Evolutionary conservation across 306 rosid species (phyloP), one percentile per base, ranked within the genome.

Genomic region (Begonia masoniana): DNA sequence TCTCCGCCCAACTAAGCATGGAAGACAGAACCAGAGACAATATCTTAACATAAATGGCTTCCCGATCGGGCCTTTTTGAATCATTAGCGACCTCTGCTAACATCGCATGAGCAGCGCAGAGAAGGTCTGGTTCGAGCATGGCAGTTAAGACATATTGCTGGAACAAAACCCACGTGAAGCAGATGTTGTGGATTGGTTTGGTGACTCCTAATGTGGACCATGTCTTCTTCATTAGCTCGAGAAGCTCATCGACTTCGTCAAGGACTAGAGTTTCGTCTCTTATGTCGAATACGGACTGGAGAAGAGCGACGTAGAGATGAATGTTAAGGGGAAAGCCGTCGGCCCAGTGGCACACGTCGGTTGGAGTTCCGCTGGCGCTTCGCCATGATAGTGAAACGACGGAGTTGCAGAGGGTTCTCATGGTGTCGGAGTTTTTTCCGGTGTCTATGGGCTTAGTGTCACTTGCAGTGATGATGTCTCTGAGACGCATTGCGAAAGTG

Each of bases 291-390:
- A 91, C 53, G 3, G 96, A 50, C 43, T 79, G 92, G 43, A 91
- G 93, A 26, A 91, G 93, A 41, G 86, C 65, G 10, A 62, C 66
- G 23, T 91, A 91, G 58, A 91, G 46, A 62, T 81, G 82, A 53
- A 83, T 51, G 78, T 79, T 91, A 54, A 91, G 39, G 17, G 99
- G 99, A 70, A 59, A 86, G 6, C 99, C 99, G 56, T 91, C 96
- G 12, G 91, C 96, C 96, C 99, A 91, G 31, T 86, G 99, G 15
- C 96, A 83, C n/a, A 83, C 76, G 55, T 91, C 97, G 17, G 96
- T 65, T 4, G 95, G 82, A 13, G 71, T 71, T 2, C 94, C 92
- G n/a, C 74, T 79, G 45, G 75, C 35, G 58, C 88, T 78, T 19
- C 96, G 75, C 99, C 99, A 91, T 1, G 99, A 76, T 12, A 91